Base-by-base conservation (phyloP, 1,139 yeast genomes). In the Yamadazyma siamensis region DNA sequence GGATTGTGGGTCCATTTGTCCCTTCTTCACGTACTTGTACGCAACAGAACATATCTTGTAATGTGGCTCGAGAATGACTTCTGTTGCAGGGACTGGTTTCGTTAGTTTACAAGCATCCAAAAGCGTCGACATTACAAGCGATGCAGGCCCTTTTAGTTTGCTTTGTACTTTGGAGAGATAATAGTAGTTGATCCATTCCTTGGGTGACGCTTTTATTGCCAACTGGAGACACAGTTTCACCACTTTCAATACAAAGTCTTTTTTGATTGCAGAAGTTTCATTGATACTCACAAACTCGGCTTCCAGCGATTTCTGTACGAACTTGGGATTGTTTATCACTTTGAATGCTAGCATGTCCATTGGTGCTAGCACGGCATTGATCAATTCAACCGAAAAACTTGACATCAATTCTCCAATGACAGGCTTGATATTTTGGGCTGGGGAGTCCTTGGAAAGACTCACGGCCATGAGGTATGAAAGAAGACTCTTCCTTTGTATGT, bases 381-480 rank as follows among this genome's bases (percentile, higher is more conserved):
- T 85, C 37, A 84, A 48, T 32, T 80, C 83, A 33, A 68, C 69
- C 0, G 83, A 77, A 41, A 81, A 69, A 3, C 69, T 63, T 0
- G 74, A 54, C 80, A 84, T 79, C 15, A 84, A 51, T 6, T 59
- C 53, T 0, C 71, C 61, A 13, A 74, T 54, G 7, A 75, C 49
- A 5, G 63, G 58, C 28, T 59, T 40, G 2, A 31, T 22, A 15
- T 27, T 28, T 57, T 9, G 50, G 27, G 52, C 43, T 10, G 44
- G 39, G 12, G 46, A 50, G 13, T 41, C 35, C 23, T 59, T 55
- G 1, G 75, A 36, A 29, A 64, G 52, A 44, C 75, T 80, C n/a
- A 83, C 59, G 0, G 95, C 89, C 86, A 84, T 82, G 21, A 80
- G 52, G 44, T 82, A 87, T 38, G 94, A 81, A 7, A 87, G 45